Evolutionary conservation across 2,329 filamentous ascomycete species (phyloP), one percentile per base, ranked within the genome.

Genomic region (Lasiodiplodia gonubiensis): DNA sequence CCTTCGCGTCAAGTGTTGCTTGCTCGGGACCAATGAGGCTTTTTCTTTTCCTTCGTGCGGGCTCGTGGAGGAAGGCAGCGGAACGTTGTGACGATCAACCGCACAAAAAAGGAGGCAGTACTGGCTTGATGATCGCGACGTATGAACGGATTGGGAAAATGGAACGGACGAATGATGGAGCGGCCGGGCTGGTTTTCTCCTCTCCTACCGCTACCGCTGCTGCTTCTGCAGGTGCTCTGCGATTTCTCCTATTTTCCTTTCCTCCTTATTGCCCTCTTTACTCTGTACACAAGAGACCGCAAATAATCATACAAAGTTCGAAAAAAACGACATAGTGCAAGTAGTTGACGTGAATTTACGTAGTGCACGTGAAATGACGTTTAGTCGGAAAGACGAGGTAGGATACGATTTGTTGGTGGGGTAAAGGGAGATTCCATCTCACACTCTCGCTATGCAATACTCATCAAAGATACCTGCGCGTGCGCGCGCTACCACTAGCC

Each of bases 221-320:
- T 67, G 16, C 53, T 55, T 35, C 51, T 57, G 63, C 53, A 48
- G 35, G 37, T 42, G 30, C 49, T 21, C 30, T 55, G 49, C 49
- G 65, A 54, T 35, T 61, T 66, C 35, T 65, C 37, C 46, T 33
- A 54, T 59, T 30, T 39, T 37, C 37, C 46, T 27, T 51, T 66
- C 37, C 46, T 66, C 57, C 54, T 67, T 30, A 14, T 54, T 25
- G 33, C 52, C 35, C 23, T 51, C n/a, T 64, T 54, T 30, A 39
- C n/a, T 14, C 18, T 67, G 52, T 49, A 67, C 21, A 67, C 55
- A 63, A 53, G 60, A 63, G 37, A 52, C 27, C 54, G 30, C 53
- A 60, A 35, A 59, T 67, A 49, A 59, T 67, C 23, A 55, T 57
- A 7, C 59, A 64, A 53, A 42, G 52, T 66, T 64, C 25, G 23